These are phyloP conservation scores for Calonectria fujianensis DNA, from an alignment of 2,329 filamentous ascomycete genomes.

Conservation along the genomic window DNA sequence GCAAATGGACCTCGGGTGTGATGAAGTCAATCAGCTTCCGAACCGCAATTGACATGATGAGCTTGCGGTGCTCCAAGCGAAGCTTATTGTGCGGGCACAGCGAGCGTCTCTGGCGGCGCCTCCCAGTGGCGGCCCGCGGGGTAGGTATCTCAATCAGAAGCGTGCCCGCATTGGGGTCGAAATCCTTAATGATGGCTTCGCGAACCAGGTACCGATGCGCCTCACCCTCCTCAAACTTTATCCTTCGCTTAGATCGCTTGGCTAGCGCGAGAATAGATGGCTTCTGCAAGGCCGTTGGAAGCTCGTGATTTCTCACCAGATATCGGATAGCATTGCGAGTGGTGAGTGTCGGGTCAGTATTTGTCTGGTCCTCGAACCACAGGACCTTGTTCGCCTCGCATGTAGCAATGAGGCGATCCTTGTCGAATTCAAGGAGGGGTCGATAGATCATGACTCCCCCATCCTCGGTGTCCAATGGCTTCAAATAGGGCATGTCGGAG, in stretches of 20 bases:
- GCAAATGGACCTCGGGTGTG: constrained; percentile 67
- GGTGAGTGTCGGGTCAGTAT: constrained; percentile 85
- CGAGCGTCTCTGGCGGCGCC: constrained; percentile 51
- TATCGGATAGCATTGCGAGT: constrained; percentile 87
- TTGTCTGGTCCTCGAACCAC: constrained; percentile 93
- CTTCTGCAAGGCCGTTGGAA: constrained; percentile 83
- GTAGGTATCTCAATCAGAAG: constrained; percentile 67
- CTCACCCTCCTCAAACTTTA: constrained; percentile 67
- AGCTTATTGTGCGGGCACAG: constrained; percentile 50
- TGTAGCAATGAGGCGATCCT: constrained; percentile 83
- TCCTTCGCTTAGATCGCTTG: constrained; percentile 67
- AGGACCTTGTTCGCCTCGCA: constrained; percentile 80
- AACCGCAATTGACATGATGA: constrained; percentile 67
- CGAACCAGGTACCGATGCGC: constrained; percentile 73
- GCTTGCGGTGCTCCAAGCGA: constrained; percentile 61
- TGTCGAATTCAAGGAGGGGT: constrained; percentile 82
- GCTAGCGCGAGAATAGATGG: constrained; percentile 78
- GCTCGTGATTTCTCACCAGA: constrained; percentile 72
- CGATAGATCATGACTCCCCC: constrained; percentile 81
- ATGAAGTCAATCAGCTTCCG: constrained; percentile 70
- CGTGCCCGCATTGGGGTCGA: constrained; percentile 69
- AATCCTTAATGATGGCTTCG: constrained; percentile 67
- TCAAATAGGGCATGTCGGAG: constrained; percentile 57
- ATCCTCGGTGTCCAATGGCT: constrained; percentile 70
- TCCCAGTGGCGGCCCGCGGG: constrained; percentile 29